phyloP scores from a whole-genome alignment of 257 asterid species.

The Agastache rugosa region DNA sequence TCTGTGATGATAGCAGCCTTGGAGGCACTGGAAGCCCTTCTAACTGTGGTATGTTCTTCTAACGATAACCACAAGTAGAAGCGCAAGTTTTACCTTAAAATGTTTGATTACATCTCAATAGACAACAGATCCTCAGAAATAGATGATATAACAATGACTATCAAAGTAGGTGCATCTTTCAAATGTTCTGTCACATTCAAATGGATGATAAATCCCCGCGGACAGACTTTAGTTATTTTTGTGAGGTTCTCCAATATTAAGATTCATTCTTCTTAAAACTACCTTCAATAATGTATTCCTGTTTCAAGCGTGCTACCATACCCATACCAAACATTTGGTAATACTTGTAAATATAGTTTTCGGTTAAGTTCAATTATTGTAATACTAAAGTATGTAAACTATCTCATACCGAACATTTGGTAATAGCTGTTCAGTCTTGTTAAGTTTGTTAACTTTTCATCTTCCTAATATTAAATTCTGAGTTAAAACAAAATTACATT shows the following conservation, averaged over 20 bases:
- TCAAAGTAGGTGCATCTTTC: conserved; percentile 1
- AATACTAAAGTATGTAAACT: neutral
- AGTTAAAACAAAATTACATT: conserved; percentile 11
- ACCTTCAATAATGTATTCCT: neutral
- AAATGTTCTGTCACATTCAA: neutral
- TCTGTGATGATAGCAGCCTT: conserved; percentile 80
- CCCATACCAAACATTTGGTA: neutral
- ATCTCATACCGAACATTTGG: conserved; percentile 1
- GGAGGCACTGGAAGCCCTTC: conserved; percentile 80
- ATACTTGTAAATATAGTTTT: neutral
- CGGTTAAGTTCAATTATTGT: conserved; percentile 1
- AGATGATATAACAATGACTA: neutral
- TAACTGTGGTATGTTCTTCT: conserved; percentile 63
- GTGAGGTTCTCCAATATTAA: neutral
- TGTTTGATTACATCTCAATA: conserved; percentile 1
- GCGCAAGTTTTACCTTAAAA: neutral
- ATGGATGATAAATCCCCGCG: neutral
- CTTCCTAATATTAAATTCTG: conserved; percentile 10
- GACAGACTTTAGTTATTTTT: neutral
- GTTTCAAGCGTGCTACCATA: neutral
- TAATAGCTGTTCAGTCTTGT: neutral
- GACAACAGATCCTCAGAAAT: neutral
- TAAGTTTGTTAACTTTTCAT: neutral
- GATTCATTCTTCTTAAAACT: conserved; percentile 9
- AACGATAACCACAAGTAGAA: neutral